Base-by-base conservation (phyloP, 345 rosid genomes). In the Zanthoxylum bungeanum region DNA sequence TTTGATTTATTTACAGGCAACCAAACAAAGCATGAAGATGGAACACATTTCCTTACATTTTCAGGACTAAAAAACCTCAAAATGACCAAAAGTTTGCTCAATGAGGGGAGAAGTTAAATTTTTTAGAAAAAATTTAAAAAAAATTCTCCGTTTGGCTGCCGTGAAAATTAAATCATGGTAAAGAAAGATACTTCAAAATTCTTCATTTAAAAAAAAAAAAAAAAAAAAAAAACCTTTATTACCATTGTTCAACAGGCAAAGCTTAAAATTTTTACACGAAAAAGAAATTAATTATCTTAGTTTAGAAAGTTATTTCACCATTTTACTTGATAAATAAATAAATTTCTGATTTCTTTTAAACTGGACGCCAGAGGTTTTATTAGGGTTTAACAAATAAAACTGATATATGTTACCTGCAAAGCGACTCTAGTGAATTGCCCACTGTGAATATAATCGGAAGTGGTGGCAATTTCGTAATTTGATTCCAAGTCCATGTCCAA, bases 381-480 rank as follows among this genome's bases (percentile, higher is more conserved):
- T 44, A 44, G 49, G 49, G 19, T 44, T 44, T 44, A 14, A 44
- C 44, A 10, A 14, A 14, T 12, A 44, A 42, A 14, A 1, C 49
- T 44, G 16, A 44, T 44, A 44, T 14, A 14, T 44, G 49, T 14
- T 44, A 44, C 49, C 49, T 44, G 49, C 49, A 44, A 44, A 14
- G 49, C 49, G 19, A 44, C 49, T 44, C 7, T 44, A 14, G 49
- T 73, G 82, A 88, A 91, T 80, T 73, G 83, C 65, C 87, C 70
- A 61, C 76, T 70, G 73, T 58, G 77, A 52, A 91, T 91, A 87
- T 88, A 91, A 80, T 84, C 87, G n/a, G 83, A 88, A 1, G 97
- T 86, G 19, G 78, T 85, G 36, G 66, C 69, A 42, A 90, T 86
- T 47, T 93, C 98, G 76, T 84, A 86, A 49, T 58, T 77, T 17